Evolutionary conservation across 2,329 filamentous ascomycete genomes (phyloP), one percentile per base, ranked within the genome.

Genomic region (Phyllosticta ampelicida): DNA sequence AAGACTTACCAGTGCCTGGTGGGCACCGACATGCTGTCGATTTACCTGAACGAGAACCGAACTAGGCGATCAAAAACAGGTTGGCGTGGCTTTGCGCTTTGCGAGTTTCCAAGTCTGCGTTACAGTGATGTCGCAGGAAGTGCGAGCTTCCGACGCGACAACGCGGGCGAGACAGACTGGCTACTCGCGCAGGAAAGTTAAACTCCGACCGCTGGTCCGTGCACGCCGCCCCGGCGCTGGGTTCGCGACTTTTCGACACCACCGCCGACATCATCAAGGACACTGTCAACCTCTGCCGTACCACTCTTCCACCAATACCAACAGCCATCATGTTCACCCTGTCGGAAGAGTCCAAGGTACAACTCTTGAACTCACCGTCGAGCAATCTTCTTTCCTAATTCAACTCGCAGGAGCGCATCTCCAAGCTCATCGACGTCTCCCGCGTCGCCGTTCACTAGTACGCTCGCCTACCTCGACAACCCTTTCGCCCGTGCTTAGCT

Each of bases 381-480:
- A 10, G 26, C 11, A 19, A 1, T 28, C 19, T 11, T 18, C 19
- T 10, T 21, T 29, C 6, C 53, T 59, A 29, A 59, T 48, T 21
- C 19, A n/a, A 21, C 5, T n/a, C 29, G 53, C 67, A 96, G 92
- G 94, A 99, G 86, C 90, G 94, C 80, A 96, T 99, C 76, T 86
- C 89, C 70, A 92, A 91, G 80, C 82, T 97, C 78, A 94, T 99
- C 73, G 94, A 97, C 75, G 79, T 96, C 73, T 94, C 90, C 62
- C 85, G 91, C 69, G 86, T 96, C 68, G 90, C 89, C 61, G 87
- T 99, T 70, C 94, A 99, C 79, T 99, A 97, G 90, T 95, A 83
- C 65, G 87, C 36, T n/a, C n/a, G 9, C 13, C 53, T 26, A 11
- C 29, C 11, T 5, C 9, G 5, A 26, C 13, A 21, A 26, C 20